Percentiles rank a stretch among this genome's conserved stretches.
Conservation (phyloP, 2,329 filamentous ascomycete species). For the Fusarium sp. region DNA sequence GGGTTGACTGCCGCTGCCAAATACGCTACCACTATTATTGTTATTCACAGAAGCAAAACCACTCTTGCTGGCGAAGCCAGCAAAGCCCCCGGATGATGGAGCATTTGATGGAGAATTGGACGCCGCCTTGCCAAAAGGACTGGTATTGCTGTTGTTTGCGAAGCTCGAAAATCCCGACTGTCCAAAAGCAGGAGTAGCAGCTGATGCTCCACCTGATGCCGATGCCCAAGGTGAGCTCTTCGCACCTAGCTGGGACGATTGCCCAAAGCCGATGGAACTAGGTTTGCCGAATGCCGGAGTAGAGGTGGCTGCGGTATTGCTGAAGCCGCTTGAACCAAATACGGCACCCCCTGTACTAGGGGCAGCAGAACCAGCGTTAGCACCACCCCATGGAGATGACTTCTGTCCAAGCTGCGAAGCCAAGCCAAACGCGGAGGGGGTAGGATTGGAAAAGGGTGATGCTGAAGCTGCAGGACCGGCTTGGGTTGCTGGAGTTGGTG, state of each 20-base stretch:
- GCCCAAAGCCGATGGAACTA: slow-evolving; percentile 60
- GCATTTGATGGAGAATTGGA: slow-evolving; percentile 41
- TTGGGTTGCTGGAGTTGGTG: slow-evolving; percentile 42
- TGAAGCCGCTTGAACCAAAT: slow-evolving; percentile 58
- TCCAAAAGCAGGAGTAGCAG: slow-evolving; percentile 58
- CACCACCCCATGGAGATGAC: slow-evolving; percentile 59
- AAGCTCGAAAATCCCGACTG: slow-evolving; percentile 59
- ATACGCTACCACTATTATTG: slow-evolving; percentile 46
- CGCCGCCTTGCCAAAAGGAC: slow-evolving; percentile 50
- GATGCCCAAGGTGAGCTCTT: slow-evolving; percentile 64
- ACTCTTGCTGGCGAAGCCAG: slow-evolving; percentile 61
- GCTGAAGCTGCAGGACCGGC: slow-evolving; percentile 43
- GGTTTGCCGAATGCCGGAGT: slow-evolving; percentile 60
- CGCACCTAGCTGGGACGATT: slow-evolving; percentile 57
- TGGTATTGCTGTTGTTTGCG: slow-evolving; percentile 45
- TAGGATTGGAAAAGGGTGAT: slow-evolving; percentile 43
- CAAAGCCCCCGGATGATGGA: slow-evolving; percentile 56
- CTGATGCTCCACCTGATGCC: slow-evolving; percentile 28
- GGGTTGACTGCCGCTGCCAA: slow-evolving; percentile 51
- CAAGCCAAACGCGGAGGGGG: slow-evolving; percentile 53
- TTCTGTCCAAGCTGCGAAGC: slow-evolving; percentile 58
- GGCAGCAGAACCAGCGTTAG: slow-evolving; percentile 42
- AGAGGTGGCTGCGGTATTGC: slow-evolving; percentile 47
- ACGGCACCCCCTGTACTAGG: slow-evolving; percentile 47
- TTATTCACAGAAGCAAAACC: slow-evolving; percentile 62